Evolutionary conservation across 345 rosid species (phyloP), one percentile per base, ranked within the genome.

Genomic region (Murraya koenigii): DNA sequence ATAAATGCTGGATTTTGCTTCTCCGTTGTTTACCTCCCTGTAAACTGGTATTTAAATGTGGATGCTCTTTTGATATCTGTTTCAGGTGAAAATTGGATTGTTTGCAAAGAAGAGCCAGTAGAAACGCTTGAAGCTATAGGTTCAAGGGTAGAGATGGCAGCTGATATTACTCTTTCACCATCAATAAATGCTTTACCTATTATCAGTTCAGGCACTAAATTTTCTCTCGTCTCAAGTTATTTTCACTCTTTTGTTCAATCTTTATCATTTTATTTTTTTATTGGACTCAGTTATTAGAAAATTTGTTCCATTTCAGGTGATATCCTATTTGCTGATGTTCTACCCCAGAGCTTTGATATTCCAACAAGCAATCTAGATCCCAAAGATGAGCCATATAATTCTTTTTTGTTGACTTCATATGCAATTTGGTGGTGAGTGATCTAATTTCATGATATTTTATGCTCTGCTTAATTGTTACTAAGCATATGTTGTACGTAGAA

Each of bases 351-450:
- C 56, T 52, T 52, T 35, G 33, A 56, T 32, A 35, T 66, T n/a
- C 72, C 54, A n/a, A 8, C 23, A 33, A 23, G 23, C 26, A 61
- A 66, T 76, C 60, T 65, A 54, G 52, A 65, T 33, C 36, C 63
- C 63, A 35, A 52, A 14, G 33, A 33, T 52, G 72, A 30, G 70
- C 66, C 32, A 49, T 32, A 63, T 75, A 44, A 28, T 64, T 56
- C 62, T 17, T 10, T 9, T 64, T 26, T n/a, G 13, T 47, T 71
- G 67, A 41, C 64, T 35, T 38, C 64, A 66, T 25, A 52, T 65
- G 65, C 62, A 23, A 35, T 61, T 65, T 76, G 78, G 78, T 65
- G 78, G 78, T 76, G 54, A 54, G 78, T 55, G 36, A 62, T 55
- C 54, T 66, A 65, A 65, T 60, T 60, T 60, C 64, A 59, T 59